Evolutionary conservation across 2,329 filamentous ascomycete genomes (phyloP).

Genomic region (Blastomyces parvus): DNA sequence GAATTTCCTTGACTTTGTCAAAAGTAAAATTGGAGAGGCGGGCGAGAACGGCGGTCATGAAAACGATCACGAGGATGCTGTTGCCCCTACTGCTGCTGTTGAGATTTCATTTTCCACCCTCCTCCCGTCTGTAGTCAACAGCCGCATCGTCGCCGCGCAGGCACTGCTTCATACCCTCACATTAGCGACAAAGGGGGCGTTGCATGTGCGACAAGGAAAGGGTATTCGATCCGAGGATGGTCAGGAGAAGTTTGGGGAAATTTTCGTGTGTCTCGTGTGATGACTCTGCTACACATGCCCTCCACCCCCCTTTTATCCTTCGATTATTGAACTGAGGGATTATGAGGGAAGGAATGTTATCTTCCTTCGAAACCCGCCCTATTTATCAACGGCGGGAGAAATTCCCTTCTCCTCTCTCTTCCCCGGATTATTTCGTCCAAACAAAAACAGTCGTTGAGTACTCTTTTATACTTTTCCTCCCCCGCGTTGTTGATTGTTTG

Average conservation of each 20-base stretch:
- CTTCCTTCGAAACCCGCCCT: neutral
- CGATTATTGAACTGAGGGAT: neutral
- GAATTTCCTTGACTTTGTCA: slow-evolving; percentile 56
- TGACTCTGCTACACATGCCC: neutral
- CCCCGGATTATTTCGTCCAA: too few relatives aligned
- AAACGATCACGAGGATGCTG: neutral
- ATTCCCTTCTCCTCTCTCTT: neutral
- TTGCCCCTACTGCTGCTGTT: neutral
- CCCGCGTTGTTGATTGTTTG: neutral
- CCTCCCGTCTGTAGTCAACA: slow-evolving; percentile 49
- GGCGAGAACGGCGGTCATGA: slow-evolving; percentile 17
- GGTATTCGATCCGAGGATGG: slow-evolving; percentile 4
- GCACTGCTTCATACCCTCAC: slow-evolving; percentile 65
- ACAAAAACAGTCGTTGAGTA: neutral
- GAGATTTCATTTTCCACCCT: slow-evolving; percentile 58
- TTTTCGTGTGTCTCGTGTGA: slow-evolving; percentile 6
- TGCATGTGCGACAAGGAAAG: slow-evolving; percentile 53
- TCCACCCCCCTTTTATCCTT: neutral
- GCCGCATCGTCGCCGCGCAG: slow-evolving; percentile 57
- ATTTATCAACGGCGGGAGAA: neutral
- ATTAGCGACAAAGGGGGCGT: slow-evolving; percentile 55
- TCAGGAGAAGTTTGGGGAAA: slow-evolving; percentile 7
- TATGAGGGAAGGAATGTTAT: too few relatives aligned
- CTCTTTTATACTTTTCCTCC: neutral
- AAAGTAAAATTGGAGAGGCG: slow-evolving; percentile 36